Evolutionary conservation across 371 early-diverging fungal species (phyloP).

Genomic region (Mortierella sp.): DNA sequence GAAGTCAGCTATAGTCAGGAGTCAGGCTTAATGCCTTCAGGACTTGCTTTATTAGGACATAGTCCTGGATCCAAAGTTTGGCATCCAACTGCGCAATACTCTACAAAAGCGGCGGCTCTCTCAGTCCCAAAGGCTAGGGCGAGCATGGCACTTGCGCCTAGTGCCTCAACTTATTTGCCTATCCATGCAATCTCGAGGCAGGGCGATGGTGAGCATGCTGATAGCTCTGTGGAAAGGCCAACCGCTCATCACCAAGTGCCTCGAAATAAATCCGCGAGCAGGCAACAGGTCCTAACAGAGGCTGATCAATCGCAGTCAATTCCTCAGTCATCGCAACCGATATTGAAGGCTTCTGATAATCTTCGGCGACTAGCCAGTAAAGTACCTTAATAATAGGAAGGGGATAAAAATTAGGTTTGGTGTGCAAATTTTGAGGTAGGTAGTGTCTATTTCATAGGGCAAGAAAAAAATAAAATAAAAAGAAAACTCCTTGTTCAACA

Average conservation of each 20-base stretch:
- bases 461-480: not conserved
- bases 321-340: slow-evolving; percentile 1
- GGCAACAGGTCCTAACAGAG: not conserved
- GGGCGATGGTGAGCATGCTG: not conserved
- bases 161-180: slow-evolving; percentile 7
- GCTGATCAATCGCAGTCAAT: not conserved
- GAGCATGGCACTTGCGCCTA: slow-evolving; percentile 45
- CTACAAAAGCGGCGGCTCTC: slow-evolving; percentile 3
- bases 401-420: too few relatives aligned
- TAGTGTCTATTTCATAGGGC: not conserved
- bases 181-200: slow-evolving; percentile 10
- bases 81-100: not conserved
- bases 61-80: not conserved
- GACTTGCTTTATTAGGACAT: slow-evolving; percentile 35
- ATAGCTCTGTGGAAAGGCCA: not conserved
- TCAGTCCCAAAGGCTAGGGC: slow-evolving; percentile 41
- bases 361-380: slow-evolving; percentile 30
- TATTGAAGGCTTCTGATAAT: slow-evolving; percentile 28
- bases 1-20: not conserved
- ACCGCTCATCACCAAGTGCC: not conserved
- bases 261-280: not conserved
- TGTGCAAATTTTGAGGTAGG: not conserved
- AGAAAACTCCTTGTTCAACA: not conserved
- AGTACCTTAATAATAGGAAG: too few relatives aligned
- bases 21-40: slow-evolving; percentile 12